Evolutionary conservation across 257 asterid genomes (phyloP).

Genomic region (Nicotiana knightiana): DNA sequence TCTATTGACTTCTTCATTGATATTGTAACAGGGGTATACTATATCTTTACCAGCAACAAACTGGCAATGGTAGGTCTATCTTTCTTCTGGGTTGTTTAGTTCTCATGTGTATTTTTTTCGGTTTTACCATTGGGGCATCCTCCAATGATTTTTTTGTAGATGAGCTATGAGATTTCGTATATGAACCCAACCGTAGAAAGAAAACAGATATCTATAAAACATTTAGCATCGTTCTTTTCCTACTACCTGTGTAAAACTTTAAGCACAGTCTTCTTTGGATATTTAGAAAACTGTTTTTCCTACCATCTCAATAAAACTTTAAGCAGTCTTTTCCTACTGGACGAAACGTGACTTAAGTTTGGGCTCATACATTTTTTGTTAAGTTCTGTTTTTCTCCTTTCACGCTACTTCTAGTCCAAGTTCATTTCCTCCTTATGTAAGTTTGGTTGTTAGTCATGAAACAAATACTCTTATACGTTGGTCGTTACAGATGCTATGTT

Average conservation of each 20-base stretch:
- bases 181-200: not conserved
- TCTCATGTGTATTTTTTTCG: not conserved
- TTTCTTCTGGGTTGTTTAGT: not conserved
- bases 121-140: not conserved
- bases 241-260: not conserved
- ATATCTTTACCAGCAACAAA: constrained; percentile 57
- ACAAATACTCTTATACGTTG: not conserved
- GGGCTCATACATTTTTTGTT: not conserved
- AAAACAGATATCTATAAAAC: not conserved
- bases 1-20: constrained; percentile 18
- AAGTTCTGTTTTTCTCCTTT: not conserved
- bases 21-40: constrained; percentile 66
- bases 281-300: not conserved
- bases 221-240: not conserved
- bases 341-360: not conserved
- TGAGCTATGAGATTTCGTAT: not conserved
- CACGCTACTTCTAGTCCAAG: not conserved
- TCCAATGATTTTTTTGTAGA: not conserved
- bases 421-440: not conserved
- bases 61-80: constrained; percentile 65
- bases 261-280: not conserved
- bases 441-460: not conserved
- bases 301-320: not conserved
- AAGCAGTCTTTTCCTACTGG: not conserved
- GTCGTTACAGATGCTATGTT: not conserved